Evolutionary conservation across 2,329 filamentous ascomycete genomes (phyloP), one percentile per base, ranked within the genome.

Genomic region (Incumbomyces lentus): DNA sequence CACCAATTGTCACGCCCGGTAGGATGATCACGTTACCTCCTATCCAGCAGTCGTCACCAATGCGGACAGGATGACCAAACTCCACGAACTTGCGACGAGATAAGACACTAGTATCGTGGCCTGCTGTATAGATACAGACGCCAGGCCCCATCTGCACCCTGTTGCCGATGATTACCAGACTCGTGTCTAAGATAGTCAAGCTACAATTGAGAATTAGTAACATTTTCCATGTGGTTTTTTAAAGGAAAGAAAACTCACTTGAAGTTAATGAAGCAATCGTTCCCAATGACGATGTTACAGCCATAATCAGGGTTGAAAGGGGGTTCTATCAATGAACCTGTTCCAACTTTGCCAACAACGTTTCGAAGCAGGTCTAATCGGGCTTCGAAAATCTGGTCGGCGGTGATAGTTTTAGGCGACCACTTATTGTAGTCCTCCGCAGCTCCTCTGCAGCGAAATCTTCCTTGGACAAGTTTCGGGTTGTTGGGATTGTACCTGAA

Each of bases 251-350:
- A 5, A 26, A 26, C 22, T 26, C 22, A 26, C 22, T 26, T 26
- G 8, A 26, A 26, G 22, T 26, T 69, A 55, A 82, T 84, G 58
- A 81, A 81, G n/a, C 71, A 66, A 35, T 75, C 67, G 6, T 26
- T 8, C 5, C 80, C 80, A 1, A 83, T 66, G 4, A 64, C 69
- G 52, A 82, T 73, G 55, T 84, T 84, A 59, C 75, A 76, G 1
- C 80, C 81, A 49, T 84, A 83, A 58, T 84, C 80, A 13, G 68
- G 33, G 31, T 67, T 69, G 47, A 84, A 67, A 0, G 79, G 78
- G 0, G 79, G 48, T 22, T 46, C 33, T 17, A 48, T 49, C 12
- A 40, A 26, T 30, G 44, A 30, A 38, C 26, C 44, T 17, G 7
- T 77, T 78, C 3, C 44, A 18, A 74, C 61, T 6, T 60, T 60